Percentiles rank a stretch among this genome's conserved stretches.
Evolutionary conservation across 1,284 basidiomycete genomes (phyloP).

Genomic region (Melampsora occidentalis): DNA sequence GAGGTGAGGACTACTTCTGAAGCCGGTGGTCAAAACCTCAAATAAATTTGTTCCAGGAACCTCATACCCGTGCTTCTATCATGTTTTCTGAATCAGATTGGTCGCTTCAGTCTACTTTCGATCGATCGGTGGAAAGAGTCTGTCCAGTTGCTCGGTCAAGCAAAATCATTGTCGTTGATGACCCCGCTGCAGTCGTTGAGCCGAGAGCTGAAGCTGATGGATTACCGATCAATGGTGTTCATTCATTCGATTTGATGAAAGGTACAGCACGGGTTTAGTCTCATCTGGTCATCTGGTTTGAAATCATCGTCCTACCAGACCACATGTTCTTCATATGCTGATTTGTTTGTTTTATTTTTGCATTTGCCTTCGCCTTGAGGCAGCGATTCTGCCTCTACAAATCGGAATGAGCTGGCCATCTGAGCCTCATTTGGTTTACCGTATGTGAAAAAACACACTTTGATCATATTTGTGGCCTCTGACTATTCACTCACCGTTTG

Average conservation of each 20-base stretch:
- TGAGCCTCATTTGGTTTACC: slow-evolving; percentile 55
- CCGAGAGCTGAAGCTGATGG: slow-evolving; percentile 27
- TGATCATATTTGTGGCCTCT: slow-evolving; percentile 60
- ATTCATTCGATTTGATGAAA: slow-evolving; percentile 11
- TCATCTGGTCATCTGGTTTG: slow-evolving; percentile 63
- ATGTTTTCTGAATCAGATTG: slow-evolving; percentile 62
- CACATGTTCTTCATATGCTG: slow-evolving; percentile 62
- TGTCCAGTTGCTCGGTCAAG: slow-evolving; percentile 63
- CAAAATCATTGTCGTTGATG: slow-evolving; percentile 59
- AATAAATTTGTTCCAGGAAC: too few species aligned
- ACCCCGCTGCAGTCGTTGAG: slow-evolving; percentile 4
- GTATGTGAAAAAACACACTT: slow-evolving; percentile 49
- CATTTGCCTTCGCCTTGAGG: slow-evolving; percentile 58
- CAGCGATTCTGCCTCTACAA: slow-evolving; percentile 48
- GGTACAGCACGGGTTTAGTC: slow-evolving; percentile 3
- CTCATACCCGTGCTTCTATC: neutral
- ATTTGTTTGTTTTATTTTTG: slow-evolving; percentile 62
- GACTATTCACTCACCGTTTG: slow-evolving; percentile 20
- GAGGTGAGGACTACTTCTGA: slow-evolving; percentile 59
- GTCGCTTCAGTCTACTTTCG: slow-evolving; percentile 72
- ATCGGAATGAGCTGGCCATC: slow-evolving; percentile 54
- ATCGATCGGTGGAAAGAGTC: slow-evolving; percentile 61
- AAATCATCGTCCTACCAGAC: slow-evolving; percentile 67
- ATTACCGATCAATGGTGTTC: slow-evolving; percentile 34
- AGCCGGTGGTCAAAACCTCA: too few species aligned